Evolutionary conservation across 805 yeast species (phyloP).

Genomic region (Pichia heedii): DNA sequence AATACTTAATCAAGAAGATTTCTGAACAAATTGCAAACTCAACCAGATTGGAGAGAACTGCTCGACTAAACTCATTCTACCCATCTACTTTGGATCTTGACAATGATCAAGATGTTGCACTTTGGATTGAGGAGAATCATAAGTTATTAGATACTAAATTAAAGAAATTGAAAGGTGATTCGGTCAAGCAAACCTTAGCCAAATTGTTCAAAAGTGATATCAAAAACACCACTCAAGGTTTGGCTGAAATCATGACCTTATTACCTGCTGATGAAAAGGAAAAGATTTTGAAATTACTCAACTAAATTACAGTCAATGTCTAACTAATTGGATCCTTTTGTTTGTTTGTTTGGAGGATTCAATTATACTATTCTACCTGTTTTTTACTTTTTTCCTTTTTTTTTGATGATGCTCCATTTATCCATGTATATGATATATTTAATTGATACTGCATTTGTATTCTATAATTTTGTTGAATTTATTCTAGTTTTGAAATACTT

Average conservation of each 20-base stretch:
- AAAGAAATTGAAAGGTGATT: constrained; percentile 57
- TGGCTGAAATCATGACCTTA: constrained; percentile 44
- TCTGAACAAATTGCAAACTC: constrained; percentile 52
- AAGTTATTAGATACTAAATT: constrained; percentile 49
- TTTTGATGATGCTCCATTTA: too few relatives aligned
- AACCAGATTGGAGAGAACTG: constrained; percentile 69
- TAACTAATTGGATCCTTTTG: constrained; percentile 7
- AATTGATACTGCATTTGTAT: not conserved
- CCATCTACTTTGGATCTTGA: constrained; percentile 60
- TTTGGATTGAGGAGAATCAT: constrained; percentile 79
- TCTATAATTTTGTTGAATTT: not conserved
- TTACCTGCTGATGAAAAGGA: constrained; percentile 47
- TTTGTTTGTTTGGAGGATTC: constrained; percentile 8
- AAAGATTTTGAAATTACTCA: constrained; percentile 26
- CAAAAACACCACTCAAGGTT: constrained; percentile 46
- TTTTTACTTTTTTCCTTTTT: constrained; percentile 1
- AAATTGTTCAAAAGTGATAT: constrained; percentile 45
- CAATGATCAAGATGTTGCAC: constrained; percentile 69
- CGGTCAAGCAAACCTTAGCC: constrained; percentile 56
- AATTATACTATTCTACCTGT: not conserved
- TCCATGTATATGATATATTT: not conserved
- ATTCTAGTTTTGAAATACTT: not conserved
- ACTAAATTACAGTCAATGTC: constrained; percentile 10
- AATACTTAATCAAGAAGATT: constrained; percentile 70
- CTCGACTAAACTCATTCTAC: constrained; percentile 83